Base-by-base conservation (phyloP, 345 rosid species). In the Acer yangbiense region DNA sequence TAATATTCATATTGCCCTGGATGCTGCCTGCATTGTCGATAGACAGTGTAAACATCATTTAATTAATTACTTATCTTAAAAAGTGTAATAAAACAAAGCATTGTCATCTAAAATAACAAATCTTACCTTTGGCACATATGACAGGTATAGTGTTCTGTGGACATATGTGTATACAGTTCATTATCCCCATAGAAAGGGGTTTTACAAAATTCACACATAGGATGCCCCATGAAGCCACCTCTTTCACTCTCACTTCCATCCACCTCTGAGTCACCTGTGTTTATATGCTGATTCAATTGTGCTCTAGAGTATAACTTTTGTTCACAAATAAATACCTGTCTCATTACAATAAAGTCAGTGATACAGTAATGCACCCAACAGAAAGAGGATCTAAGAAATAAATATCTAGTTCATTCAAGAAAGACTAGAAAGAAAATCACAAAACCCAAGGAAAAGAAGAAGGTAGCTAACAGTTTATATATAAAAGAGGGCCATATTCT, bases 211-310 rank as follows among this genome's bases (percentile, higher is more conserved):
- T 94, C 97, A 85, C 98, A 97, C 80, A 84, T 79, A 20, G 99
- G 98, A 88, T 97, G 99, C 13, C 99, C 99, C 79, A 79, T 76
- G 64, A 97, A 94, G 66, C 99, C 99, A 76, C 98, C 98, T 79
- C 98, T 89, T 82, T 97, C 99, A 83, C 96, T 90, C 80, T 93
- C 99, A 83, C 78, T 89, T 62, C 99, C 99, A 82, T 97, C 99
- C 78, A 94, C 99, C 83, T 88, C 96, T 39, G 98, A 89, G 77
- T 94, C 95, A 80, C 98, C 99, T 14, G 98, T 89, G 65, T 52
- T 85, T 80, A 89, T 94, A 76, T 97, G 99, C 79, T 88, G 97
- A 72, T 90, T 91, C 85, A 97, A 82, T 65, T 97, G 99, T 39
- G 89, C 85, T 77, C 97, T 90, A 32, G 89, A 81, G 68, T 93